A percentile compares a stretch with the other conserved stretches of the same genome.
Evolutionary conservation across 2,329 filamentous ascomycete genomes (phyloP).

Genomic region (Diaporthe batatas): DNA sequence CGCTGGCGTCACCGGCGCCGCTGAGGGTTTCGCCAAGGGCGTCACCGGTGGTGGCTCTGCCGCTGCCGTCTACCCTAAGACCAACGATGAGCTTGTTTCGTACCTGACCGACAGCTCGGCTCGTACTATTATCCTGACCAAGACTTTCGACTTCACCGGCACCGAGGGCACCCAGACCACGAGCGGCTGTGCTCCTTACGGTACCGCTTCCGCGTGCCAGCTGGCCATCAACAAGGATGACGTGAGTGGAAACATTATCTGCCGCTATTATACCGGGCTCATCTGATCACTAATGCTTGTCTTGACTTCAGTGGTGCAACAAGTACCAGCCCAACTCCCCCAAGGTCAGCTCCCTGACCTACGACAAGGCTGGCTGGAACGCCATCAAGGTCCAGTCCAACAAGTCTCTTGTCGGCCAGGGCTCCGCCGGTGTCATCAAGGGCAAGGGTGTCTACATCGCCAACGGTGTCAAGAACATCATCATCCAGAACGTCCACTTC

Average conservation of each 20-base stretch:
- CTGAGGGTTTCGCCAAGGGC: slow-evolving; percentile 61
- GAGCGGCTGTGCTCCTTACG: slow-evolving; percentile 71
- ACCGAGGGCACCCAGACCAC: slow-evolving; percentile 66
- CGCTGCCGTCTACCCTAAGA: slow-evolving; percentile 65
- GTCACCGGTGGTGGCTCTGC: slow-evolving; percentile 72
- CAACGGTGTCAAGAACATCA: slow-evolving; percentile 65
- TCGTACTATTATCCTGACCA: slow-evolving; percentile 70
- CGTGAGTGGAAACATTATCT: slow-evolving; percentile 11
- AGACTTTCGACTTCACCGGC: slow-evolving; percentile 68
- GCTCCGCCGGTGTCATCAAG: slow-evolving; percentile 66
- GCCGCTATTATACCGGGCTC: not conserved
- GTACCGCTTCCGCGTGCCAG: slow-evolving; percentile 67
- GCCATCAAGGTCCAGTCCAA: slow-evolving; percentile 68
- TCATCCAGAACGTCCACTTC: slow-evolving; percentile 71
- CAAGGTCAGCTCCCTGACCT: slow-evolving; percentile 56
- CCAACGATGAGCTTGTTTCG: slow-evolving; percentile 67
- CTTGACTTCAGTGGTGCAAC: slow-evolving; percentile 60
- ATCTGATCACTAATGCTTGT: not conserved
- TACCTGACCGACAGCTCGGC: slow-evolving; percentile 68
- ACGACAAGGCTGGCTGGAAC: slow-evolving; percentile 64
- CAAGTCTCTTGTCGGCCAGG: slow-evolving; percentile 69
- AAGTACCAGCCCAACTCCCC: slow-evolving; percentile 69
- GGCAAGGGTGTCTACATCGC: slow-evolving; percentile 68
- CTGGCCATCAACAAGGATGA: slow-evolving; percentile 70
- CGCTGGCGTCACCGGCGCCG: slow-evolving; percentile 49